Evolutionary conservation across 306 rosid genomes (phyloP).

Genomic region (Lagenaria siceraria): DNA sequence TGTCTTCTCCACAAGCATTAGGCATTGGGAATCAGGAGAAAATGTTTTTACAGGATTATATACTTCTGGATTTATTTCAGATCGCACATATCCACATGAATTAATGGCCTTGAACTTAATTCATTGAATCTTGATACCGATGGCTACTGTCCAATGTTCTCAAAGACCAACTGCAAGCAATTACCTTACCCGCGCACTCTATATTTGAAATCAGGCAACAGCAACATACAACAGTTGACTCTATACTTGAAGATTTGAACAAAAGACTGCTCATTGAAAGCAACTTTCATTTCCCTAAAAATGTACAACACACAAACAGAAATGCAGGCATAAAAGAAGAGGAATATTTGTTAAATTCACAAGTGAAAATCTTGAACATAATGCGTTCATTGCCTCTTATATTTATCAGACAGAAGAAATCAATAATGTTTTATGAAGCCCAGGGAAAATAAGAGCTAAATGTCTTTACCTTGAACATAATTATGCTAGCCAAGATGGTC

Average conservation of each 20-base stretch:
- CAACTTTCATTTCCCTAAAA: not conserved
- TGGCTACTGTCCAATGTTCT: not conserved
- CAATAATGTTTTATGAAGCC: not conserved
- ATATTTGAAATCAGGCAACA: not conserved
- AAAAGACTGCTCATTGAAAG: not conserved
- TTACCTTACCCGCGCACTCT: not conserved
- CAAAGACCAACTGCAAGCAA: not conserved
- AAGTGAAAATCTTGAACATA: not conserved
- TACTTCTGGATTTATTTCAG: not conserved
- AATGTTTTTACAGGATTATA: not conserved
- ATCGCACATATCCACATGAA: not conserved
- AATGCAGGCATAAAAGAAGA: not conserved
- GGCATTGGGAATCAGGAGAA: too few species aligned
- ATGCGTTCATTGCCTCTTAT: not conserved
- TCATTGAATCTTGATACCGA: not conserved
- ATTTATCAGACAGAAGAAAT: not conserved
- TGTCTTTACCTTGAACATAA: slow-evolving; percentile 7
- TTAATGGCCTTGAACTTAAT: not conserved
- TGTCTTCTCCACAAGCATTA: too few species aligned
- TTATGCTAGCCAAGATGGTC: slow-evolving; percentile 11
- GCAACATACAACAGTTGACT: not conserved
- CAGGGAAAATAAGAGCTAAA: not conserved
- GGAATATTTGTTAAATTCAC: not conserved
- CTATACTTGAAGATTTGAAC: not conserved
- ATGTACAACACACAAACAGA: not conserved